Base-by-base conservation (phyloP, 179 eudicot species). In the Gypsophila paniculata region DNA sequence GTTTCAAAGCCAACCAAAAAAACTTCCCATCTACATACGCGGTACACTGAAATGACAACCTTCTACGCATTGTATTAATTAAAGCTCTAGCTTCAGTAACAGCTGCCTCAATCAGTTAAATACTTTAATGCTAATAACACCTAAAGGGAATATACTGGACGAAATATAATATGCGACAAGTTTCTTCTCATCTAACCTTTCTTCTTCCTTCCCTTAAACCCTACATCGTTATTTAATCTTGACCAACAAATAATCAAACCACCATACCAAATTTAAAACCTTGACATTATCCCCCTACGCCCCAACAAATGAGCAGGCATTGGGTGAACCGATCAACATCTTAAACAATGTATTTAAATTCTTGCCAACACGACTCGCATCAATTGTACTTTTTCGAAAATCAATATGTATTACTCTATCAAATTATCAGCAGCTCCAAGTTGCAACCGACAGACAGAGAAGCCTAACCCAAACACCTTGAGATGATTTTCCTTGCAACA, bases 91-190 rank as follows among this genome's bases (percentile, higher is more conserved):
- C 64, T 60, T 12, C 34, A 29, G 18, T 13, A 60, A 26, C 64
- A 60, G 9, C 36, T 61, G 6, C 23, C 66, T 62, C 46, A 62
- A 34, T 62, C 42, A 62, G n/a, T n/a, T n/a, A n/a, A n/a, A n/a
- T n/a, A n/a, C 23, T 22, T 7, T 44, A 32, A 61, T 61, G 46
- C 39, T 36, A 32, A 3, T 36, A 62, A 36, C 66, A 62, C 66
- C 39, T 32, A 46, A 18, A 17, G 0, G 12, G 36, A 62, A 32
- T 38, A 62, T 34, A 62, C 23, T 32, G 34, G n/a, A n/a, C n/a
- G n/a, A 32, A 17, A 25, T 3, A 32, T 15, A 21, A 32, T 32
- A 17, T 6, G 13, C 4, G 46, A 0, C 34, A 32, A 17, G 66
- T 34, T 62, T 36, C 39, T n/a, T 62, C 46, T 62, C 46, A 7